Evolutionary conservation across 2,329 filamentous ascomycete genomes (phyloP), one percentile per base, ranked within the genome.

Genomic region (Diplocarpon mali): DNA sequence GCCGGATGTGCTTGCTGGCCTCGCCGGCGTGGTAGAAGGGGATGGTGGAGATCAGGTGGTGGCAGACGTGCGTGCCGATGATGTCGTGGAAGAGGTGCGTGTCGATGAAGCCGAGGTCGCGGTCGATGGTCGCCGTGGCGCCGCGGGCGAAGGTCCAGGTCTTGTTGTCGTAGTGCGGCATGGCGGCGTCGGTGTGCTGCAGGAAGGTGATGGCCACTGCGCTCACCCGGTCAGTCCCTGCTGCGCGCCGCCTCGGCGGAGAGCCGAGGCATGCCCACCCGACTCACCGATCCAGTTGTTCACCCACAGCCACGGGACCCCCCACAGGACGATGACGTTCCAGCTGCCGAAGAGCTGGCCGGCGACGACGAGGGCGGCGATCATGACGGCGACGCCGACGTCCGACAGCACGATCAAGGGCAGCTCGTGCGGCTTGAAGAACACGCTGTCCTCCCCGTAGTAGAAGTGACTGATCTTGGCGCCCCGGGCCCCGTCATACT

Each of bases 171-270:
- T 77, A 81, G 62, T 81, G 73, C 14, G 71, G 71, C 39, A 79
- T 66, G 20, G 62, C 60, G 12, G 55, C 59, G 34, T 83, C 76
- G 44, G 78, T 82, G 69, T 85, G 81, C 64, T 85, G 81, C 15
- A 85, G 77, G 64, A 83, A 85, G 38, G 81, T 85, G 59, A 85
- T 85, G 51, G 79, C 79, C 15, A 85, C 79, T 78, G 29, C 47
- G 24, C 24, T 20, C n/a, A n/a, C n/a, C n/a, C 29, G 24, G 15
- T 32, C 3, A 6, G 40, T 48, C 27, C 46, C 15, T 38, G 27
- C 12, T 1, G 42, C 45, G 50, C 46, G 40, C 38, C 32, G 35
- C 27, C 20, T n/a, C 40, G 30, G 10, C 11, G 30, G 30, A 9
- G 30, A 3, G n/a, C 11, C 4, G 41, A 9, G 11, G 28, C 42